Evolutionary conservation across 2,329 filamentous ascomycete species (phyloP).

Genomic region (Alternaria brassicicola): DNA sequence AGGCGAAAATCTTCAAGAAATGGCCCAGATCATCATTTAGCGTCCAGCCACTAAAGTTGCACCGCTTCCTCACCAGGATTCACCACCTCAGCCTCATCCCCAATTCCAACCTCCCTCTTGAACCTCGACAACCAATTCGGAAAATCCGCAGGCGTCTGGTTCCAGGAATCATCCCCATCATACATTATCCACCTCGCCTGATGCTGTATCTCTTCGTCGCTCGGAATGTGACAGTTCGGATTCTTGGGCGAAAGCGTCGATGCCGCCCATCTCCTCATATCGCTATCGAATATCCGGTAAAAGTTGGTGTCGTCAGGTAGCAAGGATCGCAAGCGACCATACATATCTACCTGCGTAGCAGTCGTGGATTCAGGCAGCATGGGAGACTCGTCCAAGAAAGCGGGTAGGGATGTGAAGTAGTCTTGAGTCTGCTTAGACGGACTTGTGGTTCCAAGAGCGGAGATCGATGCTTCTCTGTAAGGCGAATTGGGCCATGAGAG

Average conservation of each 20-base stretch:
- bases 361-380: not conserved
- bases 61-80: slow-evolving; percentile 2
- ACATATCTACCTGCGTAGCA: slow-evolving; percentile 4
- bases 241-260: slow-evolving; percentile 33
- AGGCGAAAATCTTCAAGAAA: not conserved
- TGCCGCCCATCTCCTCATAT: slow-evolving; percentile 32
- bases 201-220: slow-evolving; percentile 43
- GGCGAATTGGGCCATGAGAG: not conserved
- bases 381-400: not conserved
- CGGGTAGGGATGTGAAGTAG: not conserved
- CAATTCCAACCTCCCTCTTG: slow-evolving; percentile 33
- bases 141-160: slow-evolving; percentile 47
- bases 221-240: slow-evolving; percentile 27
- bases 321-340: slow-evolving; percentile 7
- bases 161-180: slow-evolving; percentile 44
- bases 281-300: slow-evolving; percentile 25
- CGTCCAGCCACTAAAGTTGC: not conserved
- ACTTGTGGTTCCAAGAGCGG: not conserved
- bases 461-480: not conserved
- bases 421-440: not conserved
- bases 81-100: not conserved
- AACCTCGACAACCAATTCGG: slow-evolving; percentile 40
- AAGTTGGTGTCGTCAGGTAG: slow-evolving; percentile 26
- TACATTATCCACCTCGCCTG: slow-evolving; percentile 44
- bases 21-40: not conserved